Evolutionary conservation across 1,284 basidiomycete genomes (phyloP).

Genomic region (Cystobasidium slooffiae): DNA sequence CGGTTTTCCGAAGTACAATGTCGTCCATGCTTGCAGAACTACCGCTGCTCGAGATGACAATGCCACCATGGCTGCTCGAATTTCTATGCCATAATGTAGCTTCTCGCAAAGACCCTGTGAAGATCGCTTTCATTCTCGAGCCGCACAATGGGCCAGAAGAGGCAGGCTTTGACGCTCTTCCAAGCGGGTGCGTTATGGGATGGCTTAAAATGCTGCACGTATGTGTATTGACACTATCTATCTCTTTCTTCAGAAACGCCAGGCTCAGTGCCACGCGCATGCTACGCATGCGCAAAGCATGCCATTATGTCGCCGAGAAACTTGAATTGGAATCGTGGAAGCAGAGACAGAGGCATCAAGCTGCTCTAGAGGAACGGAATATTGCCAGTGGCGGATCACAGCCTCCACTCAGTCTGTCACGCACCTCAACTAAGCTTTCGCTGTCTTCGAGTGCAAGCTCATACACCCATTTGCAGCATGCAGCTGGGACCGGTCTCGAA

Average conservation of each 20-base stretch:
- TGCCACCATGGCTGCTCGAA: conserved; percentile 88
- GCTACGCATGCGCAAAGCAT: conserved; percentile 81
- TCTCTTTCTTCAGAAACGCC: conserved; percentile 64
- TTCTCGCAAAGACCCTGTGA: conserved; percentile 67
- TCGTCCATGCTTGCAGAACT: conserved; percentile 69
- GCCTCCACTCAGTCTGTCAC: conserved; percentile 17
- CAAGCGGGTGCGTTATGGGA: conserved; percentile 68
- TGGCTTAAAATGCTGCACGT: neutral
- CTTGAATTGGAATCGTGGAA: conserved; percentile 63
- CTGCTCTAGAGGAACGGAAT: conserved; percentile 47
- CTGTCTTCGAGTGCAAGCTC: conserved; percentile 24
- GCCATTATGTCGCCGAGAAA: conserved; percentile 85
- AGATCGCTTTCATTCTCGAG: conserved; percentile 84
- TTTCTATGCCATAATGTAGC: conserved; percentile 67
- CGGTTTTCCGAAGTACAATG: conserved; percentile 75
- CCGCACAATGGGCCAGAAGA: conserved; percentile 68
- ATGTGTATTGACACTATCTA: neutral
- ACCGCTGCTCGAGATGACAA: conserved; percentile 70
- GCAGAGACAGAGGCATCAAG: conserved; percentile 45
- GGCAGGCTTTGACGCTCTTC: conserved; percentile 71
- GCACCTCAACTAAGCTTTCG: conserved; percentile 16
- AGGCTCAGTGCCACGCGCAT: conserved; percentile 85
- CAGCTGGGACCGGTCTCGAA: conserved; percentile 8
- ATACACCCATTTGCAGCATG: neutral
- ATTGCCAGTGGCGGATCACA: conserved; percentile 28